These are phyloP conservation scores for Wallacemonas collosoma DNA, from an alignment of 208 protist species.

Conservation along the genomic window DNA sequence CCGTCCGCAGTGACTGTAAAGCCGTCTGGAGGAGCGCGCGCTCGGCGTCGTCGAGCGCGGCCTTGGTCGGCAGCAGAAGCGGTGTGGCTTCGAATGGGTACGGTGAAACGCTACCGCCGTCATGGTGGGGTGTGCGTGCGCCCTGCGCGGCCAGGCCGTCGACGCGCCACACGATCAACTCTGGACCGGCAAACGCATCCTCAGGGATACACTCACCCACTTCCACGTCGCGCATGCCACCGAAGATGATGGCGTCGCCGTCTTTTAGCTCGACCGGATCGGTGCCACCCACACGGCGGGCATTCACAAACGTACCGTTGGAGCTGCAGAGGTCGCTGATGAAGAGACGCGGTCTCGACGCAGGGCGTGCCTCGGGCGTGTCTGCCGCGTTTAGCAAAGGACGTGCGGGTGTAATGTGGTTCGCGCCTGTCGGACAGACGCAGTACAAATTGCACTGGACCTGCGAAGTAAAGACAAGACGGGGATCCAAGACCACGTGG, in stretches of 20 bases:
- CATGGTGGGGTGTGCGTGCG: not conserved
- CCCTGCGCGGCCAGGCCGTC: slow-evolving; percentile 22
- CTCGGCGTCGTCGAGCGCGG: slow-evolving; percentile 49
- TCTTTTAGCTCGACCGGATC: slow-evolving; percentile 51
- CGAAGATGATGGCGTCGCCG: slow-evolving; percentile 74
- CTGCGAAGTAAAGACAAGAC: slow-evolving; percentile 81
- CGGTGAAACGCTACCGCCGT: slow-evolving; percentile 24
- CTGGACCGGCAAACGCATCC: slow-evolving; percentile 53
- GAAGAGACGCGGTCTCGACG: slow-evolving; percentile 32
- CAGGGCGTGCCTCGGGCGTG: not conserved
- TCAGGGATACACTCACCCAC: slow-evolving; percentile 49
- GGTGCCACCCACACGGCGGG: slow-evolving; percentile 45
- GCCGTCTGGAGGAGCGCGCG: slow-evolving; percentile 40
- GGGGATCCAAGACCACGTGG: slow-evolving; percentile 60
- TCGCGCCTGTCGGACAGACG: slow-evolving; percentile 2
- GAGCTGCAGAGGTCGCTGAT: slow-evolving; percentile 82
- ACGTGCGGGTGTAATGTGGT: not conserved
- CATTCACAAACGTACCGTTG: slow-evolving; percentile 91
- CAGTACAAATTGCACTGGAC: slow-evolving; percentile 73
- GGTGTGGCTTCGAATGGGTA: slow-evolving; percentile 51
- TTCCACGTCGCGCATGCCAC: slow-evolving; percentile 83
- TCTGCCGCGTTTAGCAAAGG: not conserved
- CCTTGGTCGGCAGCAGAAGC: slow-evolving; percentile 45
- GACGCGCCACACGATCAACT: slow-evolving; percentile 80
- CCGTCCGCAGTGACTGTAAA: slow-evolving; percentile 36